Evolutionary conservation across 148 eudicot species (phyloP).

Genomic region (Polygonum maritimum): DNA sequence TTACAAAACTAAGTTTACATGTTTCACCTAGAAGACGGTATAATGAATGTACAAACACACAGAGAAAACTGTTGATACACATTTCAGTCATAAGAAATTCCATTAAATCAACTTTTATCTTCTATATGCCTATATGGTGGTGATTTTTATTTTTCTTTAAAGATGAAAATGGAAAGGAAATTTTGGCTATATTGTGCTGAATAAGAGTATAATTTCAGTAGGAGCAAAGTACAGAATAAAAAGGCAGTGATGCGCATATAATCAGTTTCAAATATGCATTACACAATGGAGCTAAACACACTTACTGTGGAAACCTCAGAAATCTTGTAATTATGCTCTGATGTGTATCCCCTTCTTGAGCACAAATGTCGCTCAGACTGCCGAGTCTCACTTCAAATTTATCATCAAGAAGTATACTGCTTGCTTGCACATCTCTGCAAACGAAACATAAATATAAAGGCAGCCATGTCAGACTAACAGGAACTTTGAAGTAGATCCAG

Average conservation of each 20-base stretch:
- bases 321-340: slow-evolving; percentile 72
- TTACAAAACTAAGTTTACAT: neutral
- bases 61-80: neutral
- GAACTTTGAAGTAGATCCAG: neutral
- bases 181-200: neutral
- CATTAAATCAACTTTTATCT: neutral
- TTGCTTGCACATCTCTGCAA: slow-evolving; percentile 87
- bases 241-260: neutral
- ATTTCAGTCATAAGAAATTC: neutral
- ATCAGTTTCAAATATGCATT: neutral
- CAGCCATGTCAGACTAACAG: neutral
- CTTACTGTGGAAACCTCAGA: slow-evolving; percentile 82
- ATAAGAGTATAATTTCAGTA: neutral
- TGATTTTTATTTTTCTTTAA: neutral
- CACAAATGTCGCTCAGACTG: slow-evolving; percentile 66
- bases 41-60: neutral
- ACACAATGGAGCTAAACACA: slow-evolving; percentile 2
- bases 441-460: neutral
- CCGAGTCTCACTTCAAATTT: slow-evolving; percentile 98
- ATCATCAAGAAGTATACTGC: slow-evolving; percentile 96
- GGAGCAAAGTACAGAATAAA: neutral
- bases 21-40: neutral
- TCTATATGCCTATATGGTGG: neutral
- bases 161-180: neutral
- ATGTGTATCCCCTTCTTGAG: slow-evolving; percentile 82